phyloP scores from a whole-genome alignment of 345 rosid genomes.

The Kandelia obovata region DNA sequence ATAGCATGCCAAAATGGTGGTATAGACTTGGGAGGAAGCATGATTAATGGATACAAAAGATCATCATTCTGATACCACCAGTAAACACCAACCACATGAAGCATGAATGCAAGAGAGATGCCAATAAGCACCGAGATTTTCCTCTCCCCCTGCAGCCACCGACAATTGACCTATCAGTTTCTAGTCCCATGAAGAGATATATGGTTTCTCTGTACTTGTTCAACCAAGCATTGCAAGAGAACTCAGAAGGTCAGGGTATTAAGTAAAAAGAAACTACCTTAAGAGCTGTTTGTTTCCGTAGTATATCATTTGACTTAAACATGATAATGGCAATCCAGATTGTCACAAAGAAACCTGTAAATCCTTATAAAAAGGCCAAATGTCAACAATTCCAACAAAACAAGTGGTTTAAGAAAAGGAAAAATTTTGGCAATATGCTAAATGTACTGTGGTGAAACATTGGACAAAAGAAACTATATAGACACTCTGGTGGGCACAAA shows the following conservation, averaged over 20 bases:
- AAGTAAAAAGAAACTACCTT: slow-evolving; percentile 32
- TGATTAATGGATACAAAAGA: slow-evolving; percentile 43
- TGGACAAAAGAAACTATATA: too few species aligned
- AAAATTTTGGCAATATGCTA: too few species aligned
- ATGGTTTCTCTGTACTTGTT: not conserved
- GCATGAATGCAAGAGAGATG: slow-evolving; percentile 32
- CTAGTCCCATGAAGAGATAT: not conserved
- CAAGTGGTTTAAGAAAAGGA: too few species aligned
- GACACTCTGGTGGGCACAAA: too few species aligned
- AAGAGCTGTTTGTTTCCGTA: slow-evolving; percentile 58
- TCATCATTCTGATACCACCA: slow-evolving; percentile 50
- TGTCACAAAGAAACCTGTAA: slow-evolving; percentile 46
- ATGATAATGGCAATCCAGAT: slow-evolving; percentile 51
- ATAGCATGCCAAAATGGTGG: slow-evolving; percentile 67
- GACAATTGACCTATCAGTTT: not conserved
- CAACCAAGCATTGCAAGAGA: not conserved
- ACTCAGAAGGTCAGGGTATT: not conserved
- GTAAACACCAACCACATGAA: slow-evolving; percentile 44
- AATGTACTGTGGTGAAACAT: too few species aligned
- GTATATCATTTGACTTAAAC: slow-evolving; percentile 55
- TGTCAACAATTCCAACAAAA: not conserved
- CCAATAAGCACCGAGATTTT: slow-evolving; percentile 37
- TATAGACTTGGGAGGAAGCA: slow-evolving; percentile 51
- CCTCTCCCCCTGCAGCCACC: slow-evolving; percentile 55
- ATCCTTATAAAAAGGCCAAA: not conserved